Evolutionary conservation across 352 stramenopile genomes (phyloP).

Genomic region (Peronospora belbahrii): DNA sequence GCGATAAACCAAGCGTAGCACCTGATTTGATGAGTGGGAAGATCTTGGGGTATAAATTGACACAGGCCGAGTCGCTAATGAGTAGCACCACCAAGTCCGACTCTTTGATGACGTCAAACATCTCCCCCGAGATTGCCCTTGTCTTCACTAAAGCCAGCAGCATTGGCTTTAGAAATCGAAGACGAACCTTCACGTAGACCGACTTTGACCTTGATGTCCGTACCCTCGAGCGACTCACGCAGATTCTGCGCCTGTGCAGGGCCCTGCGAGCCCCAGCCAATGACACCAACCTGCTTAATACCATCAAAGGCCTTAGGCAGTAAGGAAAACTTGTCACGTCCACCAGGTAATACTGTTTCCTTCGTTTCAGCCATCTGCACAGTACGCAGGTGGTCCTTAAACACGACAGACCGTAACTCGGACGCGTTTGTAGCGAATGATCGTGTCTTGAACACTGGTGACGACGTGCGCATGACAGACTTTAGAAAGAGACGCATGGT

Average conservation of each 20-base stretch:
- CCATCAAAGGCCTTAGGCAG: slow-evolving; percentile 93
- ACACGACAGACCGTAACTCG: slow-evolving; percentile 54
- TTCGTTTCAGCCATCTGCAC: slow-evolving; percentile 68
- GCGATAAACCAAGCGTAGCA: slow-evolving; percentile 93
- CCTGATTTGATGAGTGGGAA: slow-evolving; percentile 94
- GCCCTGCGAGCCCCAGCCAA: slow-evolving; percentile 96
- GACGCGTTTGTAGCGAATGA: slow-evolving; percentile 60
- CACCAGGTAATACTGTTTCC: slow-evolving; percentile 71
- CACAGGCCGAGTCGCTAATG: slow-evolving; percentile 94
- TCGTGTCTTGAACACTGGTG: slow-evolving; percentile 36
- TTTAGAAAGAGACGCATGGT: slow-evolving; percentile 63
- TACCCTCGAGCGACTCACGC: slow-evolving; percentile 90
- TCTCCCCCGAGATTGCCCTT: slow-evolving; percentile 91
- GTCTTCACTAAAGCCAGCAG: slow-evolving; percentile 91
- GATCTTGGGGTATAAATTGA: slow-evolving; percentile 94
- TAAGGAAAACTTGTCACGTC: slow-evolving; percentile 91
- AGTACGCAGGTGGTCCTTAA: slow-evolving; percentile 67
- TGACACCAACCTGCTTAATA: slow-evolving; percentile 96
- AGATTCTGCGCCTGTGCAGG: slow-evolving; percentile 97
- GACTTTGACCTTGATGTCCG: slow-evolving; percentile 76
- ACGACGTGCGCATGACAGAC: slow-evolving; percentile 39
- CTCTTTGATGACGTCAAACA: slow-evolving; percentile 94
- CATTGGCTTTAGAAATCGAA: slow-evolving; percentile 70
- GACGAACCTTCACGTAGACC: slow-evolving; percentile 77
- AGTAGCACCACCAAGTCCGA: slow-evolving; percentile 96